Conservation (phyloP, 2,329 filamentous ascomycete species). For the Rhynchosporium secalis region DNA sequence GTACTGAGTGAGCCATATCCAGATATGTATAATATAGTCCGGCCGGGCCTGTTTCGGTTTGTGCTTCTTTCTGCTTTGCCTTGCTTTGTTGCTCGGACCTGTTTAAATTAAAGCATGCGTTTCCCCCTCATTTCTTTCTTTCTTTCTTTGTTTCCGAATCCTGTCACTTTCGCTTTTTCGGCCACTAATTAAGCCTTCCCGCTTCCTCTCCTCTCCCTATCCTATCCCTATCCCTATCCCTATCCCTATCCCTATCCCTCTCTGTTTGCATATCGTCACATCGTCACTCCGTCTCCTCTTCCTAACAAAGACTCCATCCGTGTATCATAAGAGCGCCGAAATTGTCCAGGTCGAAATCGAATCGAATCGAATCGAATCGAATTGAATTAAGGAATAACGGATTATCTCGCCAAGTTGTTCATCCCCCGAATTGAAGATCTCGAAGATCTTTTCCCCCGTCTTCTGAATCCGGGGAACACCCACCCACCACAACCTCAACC, state of each 20-base stretch:
- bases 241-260: background rate
- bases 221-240: background rate
- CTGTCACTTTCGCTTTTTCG: too few relatives aligned
- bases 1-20: too few relatives aligned
- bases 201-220: too few relatives aligned
- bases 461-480: background rate
- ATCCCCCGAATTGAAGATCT: background rate
- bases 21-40: too few relatives aligned
- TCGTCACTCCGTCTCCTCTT: background rate
- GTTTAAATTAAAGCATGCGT: too few relatives aligned
- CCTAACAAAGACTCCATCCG: background rate
- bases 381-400: background rate
- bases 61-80: too few relatives aligned
- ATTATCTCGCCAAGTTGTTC: background rate
- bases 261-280: background rate
- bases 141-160: constrained; percentile 1
- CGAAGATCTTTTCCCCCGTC: background rate
- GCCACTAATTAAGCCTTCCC: background rate
- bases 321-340: background rate
- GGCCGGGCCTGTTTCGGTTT: too few relatives aligned
- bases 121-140: background rate
- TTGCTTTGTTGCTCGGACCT: too few relatives aligned
- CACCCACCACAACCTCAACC: background rate
- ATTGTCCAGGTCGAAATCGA: background rate
- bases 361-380: too few relatives aligned